Evolutionary conservation across 305 asterid species (phyloP), one percentile per base, ranked within the genome.

Genomic region (Fraxinus sp.): DNA sequence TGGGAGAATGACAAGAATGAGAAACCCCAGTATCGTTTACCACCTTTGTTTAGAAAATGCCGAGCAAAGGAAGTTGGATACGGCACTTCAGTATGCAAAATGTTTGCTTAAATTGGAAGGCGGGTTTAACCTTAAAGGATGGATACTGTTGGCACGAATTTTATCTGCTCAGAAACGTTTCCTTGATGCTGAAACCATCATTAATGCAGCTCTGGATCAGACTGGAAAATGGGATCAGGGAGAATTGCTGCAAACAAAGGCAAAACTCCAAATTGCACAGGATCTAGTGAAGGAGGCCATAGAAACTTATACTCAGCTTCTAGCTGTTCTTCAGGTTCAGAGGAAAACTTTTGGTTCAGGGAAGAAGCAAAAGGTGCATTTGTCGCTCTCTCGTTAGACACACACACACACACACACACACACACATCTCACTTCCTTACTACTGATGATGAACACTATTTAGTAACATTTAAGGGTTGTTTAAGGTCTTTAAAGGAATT

Each of bases 221-320:
- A 91, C 94, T 73, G 98, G 97, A 68, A 86, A 89, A 78, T 96
- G 99, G 98, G 94, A 92, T 80, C 98, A 87, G 80, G 94, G 94
- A 83, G 95, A 90, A 83, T 78, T 96, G 85, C 86, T 96, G 86
- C 90, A 94, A 87, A 90, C 91, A 44, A 94, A 96, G 91, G 98
- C 98, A 79, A 96, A 89, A 88, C 95, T 96, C 79, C 97, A 88
- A 88, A 83, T 90, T 75, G 98, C 87, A 0, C 97, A 90, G 89
- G 93, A 94, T 82, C 89, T 86, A 72, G 83, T 90, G 84, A 93
- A 91, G 89, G 91, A 91, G 86, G 98, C 95, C 32, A 81, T 92
- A 35, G 94, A 92, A 78, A 91, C 94, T 13, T 93, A 91, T 83
- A 90, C 94, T 84, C 94, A 86, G 76, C 92, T 96, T 81, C 93